Evolutionary conservation across 2,329 filamentous ascomycete species (phyloP).

Genomic region (Orbilia brochopaga): DNA sequence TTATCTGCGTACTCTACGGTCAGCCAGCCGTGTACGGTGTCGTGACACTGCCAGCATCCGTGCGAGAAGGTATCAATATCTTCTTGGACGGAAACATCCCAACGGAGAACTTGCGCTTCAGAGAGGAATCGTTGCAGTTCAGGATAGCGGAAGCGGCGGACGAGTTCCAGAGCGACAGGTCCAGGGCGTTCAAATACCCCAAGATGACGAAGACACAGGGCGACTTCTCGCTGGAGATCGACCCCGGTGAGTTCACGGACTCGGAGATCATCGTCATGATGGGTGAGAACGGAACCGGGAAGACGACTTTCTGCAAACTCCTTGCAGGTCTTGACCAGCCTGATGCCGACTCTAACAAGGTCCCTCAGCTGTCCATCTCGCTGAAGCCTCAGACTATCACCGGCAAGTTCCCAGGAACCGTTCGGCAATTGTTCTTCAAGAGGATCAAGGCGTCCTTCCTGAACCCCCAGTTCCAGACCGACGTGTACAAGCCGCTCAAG

Average conservation of each 20-base stretch:
- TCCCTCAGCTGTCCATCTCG: conserved; percentile 95
- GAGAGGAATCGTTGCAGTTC: conserved; percentile 95
- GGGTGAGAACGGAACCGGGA: conserved; percentile 99
- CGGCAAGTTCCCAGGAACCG: conserved; percentile 95
- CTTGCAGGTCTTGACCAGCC: conserved; percentile 92
- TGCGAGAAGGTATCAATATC: conserved; percentile 98
- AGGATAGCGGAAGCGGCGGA: conserved; percentile 87
- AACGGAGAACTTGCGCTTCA: conserved; percentile 97
- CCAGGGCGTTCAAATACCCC: conserved; percentile 84
- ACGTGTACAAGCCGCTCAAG: conserved; percentile 99
- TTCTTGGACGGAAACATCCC: conserved; percentile 98
- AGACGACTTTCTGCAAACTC: conserved; percentile 98
- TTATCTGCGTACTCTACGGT: conserved; percentile 96
- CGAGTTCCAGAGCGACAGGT: conserved; percentile 83
- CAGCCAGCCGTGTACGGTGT: conserved; percentile 96
- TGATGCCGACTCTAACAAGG: conserved; percentile 71
- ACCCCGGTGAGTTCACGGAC: conserved; percentile 87
- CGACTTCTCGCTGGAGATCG: conserved; percentile 81
- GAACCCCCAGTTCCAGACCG: conserved; percentile 97
- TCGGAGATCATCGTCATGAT: conserved; percentile 99
- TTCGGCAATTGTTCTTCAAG: conserved; percentile 99
- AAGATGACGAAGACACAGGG: conserved; percentile 91
- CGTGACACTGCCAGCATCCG: conserved; percentile 91
- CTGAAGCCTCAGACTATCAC: conserved; percentile 99
- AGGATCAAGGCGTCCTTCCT: conserved; percentile 97